Evolutionary conservation across 306 rosid species (phyloP), one percentile per base, ranked within the genome.

Genomic region (Cotoneaster glaucophyllus): DNA sequence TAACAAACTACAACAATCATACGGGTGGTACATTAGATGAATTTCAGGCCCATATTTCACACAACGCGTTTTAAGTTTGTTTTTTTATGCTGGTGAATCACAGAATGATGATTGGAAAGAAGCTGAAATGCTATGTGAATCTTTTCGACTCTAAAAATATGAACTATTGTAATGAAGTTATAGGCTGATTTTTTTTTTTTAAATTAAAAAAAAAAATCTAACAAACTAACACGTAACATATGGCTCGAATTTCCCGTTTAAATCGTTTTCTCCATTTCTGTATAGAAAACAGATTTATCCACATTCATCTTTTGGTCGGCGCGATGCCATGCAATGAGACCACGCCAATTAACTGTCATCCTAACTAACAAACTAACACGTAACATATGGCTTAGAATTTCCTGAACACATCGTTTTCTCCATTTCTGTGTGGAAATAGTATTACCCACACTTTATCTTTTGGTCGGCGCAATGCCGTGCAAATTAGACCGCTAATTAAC

Each of bases 31-130:
- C 8, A 8, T 7, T 34, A 34, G 39, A 2, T 3, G 9, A 7
- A 34, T 34, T 34, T 34, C 41, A 34, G 2, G 0, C 0, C 2
- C 9, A 34, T 34, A 34, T 34, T 34, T 34, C 0, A 34, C 9
- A 1, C 9, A 0, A 34, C 9, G 0, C 0, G 0, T 34, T 0
- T 7, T 34, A 34, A 7, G 0, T 34, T 34, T 7, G 0, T 6
- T 34, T 34, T 34, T 7, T 34, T 0, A 0, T 34, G 0, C 9
- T 7, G 9, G 0, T 34, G 9, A 34, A 7, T 34, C 9, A 34
- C 0, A 7, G 0, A 0, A 7, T 34, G 0, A 0, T 34, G 9
- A 34, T 34, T 7, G 2, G 2, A 1, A 34, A 0, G 0, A 34
- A 9, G 2, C 0, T 34, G 0, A 34, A 34, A 34, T 34, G 41